A percentile compares a stretch with the other conserved stretches of the same genome.
Evolutionary conservation across 768 basidiomycete genomes (phyloP).

Genomic region (Phaffia tasmanica): DNA sequence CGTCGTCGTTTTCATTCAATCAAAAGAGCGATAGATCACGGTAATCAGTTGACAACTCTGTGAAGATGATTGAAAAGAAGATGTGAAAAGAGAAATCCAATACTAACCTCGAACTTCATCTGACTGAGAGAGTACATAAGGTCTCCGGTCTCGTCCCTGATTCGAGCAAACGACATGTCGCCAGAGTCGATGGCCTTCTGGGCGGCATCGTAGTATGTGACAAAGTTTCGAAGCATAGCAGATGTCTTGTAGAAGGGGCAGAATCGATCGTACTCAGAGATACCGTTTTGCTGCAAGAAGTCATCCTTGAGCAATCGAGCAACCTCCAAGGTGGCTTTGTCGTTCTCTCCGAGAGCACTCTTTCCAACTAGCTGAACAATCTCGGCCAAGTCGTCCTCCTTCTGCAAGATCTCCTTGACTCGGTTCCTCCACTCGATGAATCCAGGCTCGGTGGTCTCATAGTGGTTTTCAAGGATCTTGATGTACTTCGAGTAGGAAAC

Average conservation of each 20-base stretch:
- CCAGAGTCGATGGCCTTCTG: constrained; percentile 70
- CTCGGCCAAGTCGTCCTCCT: constrained; percentile 96
- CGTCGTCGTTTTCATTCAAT: constrained; percentile 11
- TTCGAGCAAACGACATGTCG: constrained; percentile 52
- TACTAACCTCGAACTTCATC: constrained; percentile 90
- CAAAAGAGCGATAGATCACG: neutral
- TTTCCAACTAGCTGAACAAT: constrained; percentile 99
- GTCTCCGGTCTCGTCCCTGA: constrained; percentile 75
- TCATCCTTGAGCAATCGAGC: constrained; percentile 49
- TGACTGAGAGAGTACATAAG: constrained; percentile 96
- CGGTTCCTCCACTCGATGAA: constrained; percentile 85
- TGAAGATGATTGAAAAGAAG: neutral
- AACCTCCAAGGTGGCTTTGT: constrained; percentile 89
- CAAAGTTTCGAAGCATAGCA: constrained; percentile 88
- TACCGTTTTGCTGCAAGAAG: constrained; percentile 95
- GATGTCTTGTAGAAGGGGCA: constrained; percentile 38
- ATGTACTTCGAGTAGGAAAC: constrained; percentile 99
- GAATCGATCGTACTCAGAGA: constrained; percentile 46
- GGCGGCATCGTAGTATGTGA: constrained; percentile 61
- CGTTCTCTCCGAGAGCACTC: constrained; percentile 87
- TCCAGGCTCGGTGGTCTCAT: constrained; percentile 81
- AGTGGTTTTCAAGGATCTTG: constrained; percentile 82
- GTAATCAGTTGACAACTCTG: neutral
- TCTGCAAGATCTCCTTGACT: constrained; percentile 94
- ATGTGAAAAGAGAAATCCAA: constrained; percentile 5